Evolutionary conservation across 2,329 filamentous ascomycete species (phyloP).

Genomic region (Penicillium sclerotiorum): DNA sequence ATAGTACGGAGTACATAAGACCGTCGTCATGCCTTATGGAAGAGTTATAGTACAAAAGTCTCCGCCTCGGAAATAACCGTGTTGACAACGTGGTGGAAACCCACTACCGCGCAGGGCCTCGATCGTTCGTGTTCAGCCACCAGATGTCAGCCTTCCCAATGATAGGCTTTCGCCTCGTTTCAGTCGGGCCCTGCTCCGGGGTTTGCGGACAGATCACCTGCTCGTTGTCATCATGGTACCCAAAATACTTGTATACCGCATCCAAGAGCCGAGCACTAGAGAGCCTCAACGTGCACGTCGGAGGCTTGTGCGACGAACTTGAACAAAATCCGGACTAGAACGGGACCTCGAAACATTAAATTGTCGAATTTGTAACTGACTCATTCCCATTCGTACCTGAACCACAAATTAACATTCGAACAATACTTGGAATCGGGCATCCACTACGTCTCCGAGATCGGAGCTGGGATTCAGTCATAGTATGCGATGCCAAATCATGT

Average conservation of each 20-base stretch:
- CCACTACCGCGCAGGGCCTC: slow-evolving; percentile 11
- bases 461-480: slow-evolving; percentile 5
- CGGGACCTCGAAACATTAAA: no score
- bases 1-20: neutral
- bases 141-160: slow-evolving; percentile 11
- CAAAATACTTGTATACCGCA: neutral
- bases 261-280: neutral
- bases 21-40: slow-evolving; percentile 5
- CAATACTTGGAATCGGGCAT: slow-evolving; percentile 4
- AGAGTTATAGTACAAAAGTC: neutral
- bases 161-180: slow-evolving; percentile 8
- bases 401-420: neutral
- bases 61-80: slow-evolving; percentile 18
- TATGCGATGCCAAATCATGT: neutral
- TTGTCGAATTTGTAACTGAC: no score
- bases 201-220: slow-evolving; percentile 14
- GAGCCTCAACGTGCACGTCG: neutral
- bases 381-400: neutral
- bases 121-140: slow-evolving; percentile 20
- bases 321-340: neutral
- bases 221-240: no score
- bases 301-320: neutral
- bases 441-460: slow-evolving; percentile 17
- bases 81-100: slow-evolving; percentile 8
- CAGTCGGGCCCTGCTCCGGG: slow-evolving; percentile 6